A percentile compares a stretch with the other conserved stretches of the same genome.
Evolutionary conservation across 768 basidiomycete genomes (phyloP).

Genomic region (Imleria badia): DNA sequence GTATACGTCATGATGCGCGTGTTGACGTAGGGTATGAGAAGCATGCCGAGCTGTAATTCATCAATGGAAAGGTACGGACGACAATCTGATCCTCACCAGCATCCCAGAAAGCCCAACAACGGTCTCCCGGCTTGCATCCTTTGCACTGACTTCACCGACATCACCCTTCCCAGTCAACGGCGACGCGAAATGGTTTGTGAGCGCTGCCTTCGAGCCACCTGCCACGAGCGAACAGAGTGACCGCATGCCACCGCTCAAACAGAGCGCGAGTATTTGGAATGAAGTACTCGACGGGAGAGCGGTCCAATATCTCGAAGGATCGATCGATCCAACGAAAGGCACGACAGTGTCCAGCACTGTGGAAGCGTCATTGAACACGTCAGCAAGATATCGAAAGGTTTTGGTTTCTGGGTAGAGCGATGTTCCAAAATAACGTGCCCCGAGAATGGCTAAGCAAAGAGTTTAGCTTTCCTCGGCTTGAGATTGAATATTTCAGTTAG

Average conservation of each 20-base stretch:
- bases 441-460: slow-evolving; percentile 52
- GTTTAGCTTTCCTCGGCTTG: background rate
- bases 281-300: slow-evolving; percentile 27
- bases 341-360: slow-evolving; percentile 61
- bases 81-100: slow-evolving; percentile 45
- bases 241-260: slow-evolving; percentile 56
- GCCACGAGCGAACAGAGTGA: slow-evolving; percentile 62
- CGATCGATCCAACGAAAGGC: slow-evolving; percentile 45
- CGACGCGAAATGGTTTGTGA: slow-evolving; percentile 64
- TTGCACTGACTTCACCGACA: slow-evolving; percentile 69
- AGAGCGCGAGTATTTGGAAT: slow-evolving; percentile 49
- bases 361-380: slow-evolving; percentile 62
- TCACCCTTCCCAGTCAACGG: slow-evolving; percentile 53
- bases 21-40: slow-evolving; percentile 57
- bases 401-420: slow-evolving; percentile 70
- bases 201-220: slow-evolving; percentile 68
- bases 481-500: background rate
- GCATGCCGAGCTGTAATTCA: slow-evolving; percentile 49
- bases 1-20: slow-evolving; percentile 49
- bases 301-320: slow-evolving; percentile 35
- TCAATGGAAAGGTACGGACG: background rate
- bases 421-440: slow-evolving; percentile 61
- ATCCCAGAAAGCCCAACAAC: slow-evolving; percentile 66
- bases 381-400: slow-evolving; percentile 64
- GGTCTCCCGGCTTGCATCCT: slow-evolving; percentile 72